phyloP scores from a whole-genome alignment of 257 asterid species.

The Thymus mandschuricus region DNA sequence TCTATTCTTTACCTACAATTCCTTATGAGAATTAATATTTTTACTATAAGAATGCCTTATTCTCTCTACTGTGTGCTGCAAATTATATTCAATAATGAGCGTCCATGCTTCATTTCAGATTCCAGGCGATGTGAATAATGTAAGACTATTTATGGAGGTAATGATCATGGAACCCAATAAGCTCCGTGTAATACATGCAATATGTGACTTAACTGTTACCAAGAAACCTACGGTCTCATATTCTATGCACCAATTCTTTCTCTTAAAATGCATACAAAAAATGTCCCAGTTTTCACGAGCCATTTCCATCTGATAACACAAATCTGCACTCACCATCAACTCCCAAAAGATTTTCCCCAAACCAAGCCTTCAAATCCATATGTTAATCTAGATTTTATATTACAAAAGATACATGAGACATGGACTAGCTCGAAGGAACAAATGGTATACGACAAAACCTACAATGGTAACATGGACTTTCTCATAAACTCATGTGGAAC shows the following conservation, averaged over 20 bases:
- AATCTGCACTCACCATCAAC: slow-evolving; percentile 2
- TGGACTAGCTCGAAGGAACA: no score
- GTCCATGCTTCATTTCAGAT: background rate
- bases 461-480: background rate
- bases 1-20: no score
- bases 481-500: background rate
- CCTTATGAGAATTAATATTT: background rate
- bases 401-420: no score
- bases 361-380: background rate
- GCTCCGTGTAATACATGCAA: slow-evolving; percentile 4
- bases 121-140: slow-evolving; percentile 11
- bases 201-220: background rate
- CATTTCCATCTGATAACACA: background rate
- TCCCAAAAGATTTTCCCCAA: background rate
- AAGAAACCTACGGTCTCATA: background rate
- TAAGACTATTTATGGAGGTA: background rate
- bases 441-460: background rate
- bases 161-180: background rate
- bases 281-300: background rate
- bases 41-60: background rate
- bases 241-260: background rate
- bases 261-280: background rate
- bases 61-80: background rate
- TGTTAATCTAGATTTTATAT: background rate
- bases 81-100: slow-evolving; percentile 6